Evolutionary conservation across 768 basidiomycete species (phyloP).

Genomic region (Rhizopogon vinicolor): DNA sequence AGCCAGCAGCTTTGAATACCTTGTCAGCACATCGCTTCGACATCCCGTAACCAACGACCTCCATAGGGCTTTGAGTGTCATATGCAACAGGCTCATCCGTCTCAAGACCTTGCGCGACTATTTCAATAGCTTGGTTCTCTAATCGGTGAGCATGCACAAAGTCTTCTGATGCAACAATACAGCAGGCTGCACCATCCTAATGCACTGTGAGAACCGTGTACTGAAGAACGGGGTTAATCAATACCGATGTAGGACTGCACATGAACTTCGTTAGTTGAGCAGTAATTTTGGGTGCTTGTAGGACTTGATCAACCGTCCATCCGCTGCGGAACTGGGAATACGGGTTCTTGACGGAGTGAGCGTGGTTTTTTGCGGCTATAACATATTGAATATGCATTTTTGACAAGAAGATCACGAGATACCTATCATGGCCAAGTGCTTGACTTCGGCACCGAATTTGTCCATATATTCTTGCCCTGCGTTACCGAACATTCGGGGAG

Average conservation of each 20-base stretch:
- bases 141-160: slow-evolving; percentile 70
- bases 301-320: slow-evolving; percentile 68
- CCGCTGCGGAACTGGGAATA: slow-evolving; percentile 84
- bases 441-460: slow-evolving; percentile 63
- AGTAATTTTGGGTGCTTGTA: slow-evolving; percentile 63
- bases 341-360: slow-evolving; percentile 76
- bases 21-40: slow-evolving; percentile 61
- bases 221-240: too few species aligned
- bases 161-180: slow-evolving; percentile 72
- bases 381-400: slow-evolving; percentile 7
- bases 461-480: slow-evolving; percentile 72
- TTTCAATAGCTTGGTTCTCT: slow-evolving; percentile 85
- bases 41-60: slow-evolving; percentile 80
- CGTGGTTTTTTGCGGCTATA: slow-evolving; percentile 74
- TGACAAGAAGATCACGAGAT: background rate
- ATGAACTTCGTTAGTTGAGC: slow-evolving; percentile 77
- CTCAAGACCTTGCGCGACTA: slow-evolving; percentile 58
- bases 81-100: slow-evolving; percentile 68
- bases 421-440: slow-evolving; percentile 78
- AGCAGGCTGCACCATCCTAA: slow-evolving; percentile 73
- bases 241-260: slow-evolving; percentile 81
- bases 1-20: slow-evolving; percentile 69
- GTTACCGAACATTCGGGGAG: slow-evolving; percentile 73
- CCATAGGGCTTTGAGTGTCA: slow-evolving; percentile 68
- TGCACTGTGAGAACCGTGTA: background rate